These are phyloP conservation scores for Chrysanthemum makinoi DNA, from an alignment of 129 eudicot species.

Conservation along the genomic window DNA sequence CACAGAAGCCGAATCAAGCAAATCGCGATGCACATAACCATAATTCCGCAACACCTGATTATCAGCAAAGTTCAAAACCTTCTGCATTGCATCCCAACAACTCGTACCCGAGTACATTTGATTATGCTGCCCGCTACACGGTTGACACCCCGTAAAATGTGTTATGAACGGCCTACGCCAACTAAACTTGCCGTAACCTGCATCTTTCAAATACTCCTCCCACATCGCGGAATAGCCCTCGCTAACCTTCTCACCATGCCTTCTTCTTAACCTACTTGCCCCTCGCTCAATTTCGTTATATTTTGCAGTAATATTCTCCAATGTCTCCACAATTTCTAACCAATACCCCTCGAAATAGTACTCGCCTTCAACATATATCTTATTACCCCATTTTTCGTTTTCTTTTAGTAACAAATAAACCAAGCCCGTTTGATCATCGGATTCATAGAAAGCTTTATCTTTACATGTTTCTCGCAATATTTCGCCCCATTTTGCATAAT, in stretches of 20 bases:
- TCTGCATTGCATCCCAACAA: conserved; percentile 67
- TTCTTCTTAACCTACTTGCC: conserved; percentile 51
- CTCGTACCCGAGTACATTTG: conserved; percentile 52
- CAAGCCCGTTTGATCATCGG: conserved; percentile 83
- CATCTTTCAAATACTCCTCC: conserved; percentile 57
- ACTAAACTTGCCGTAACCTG: conserved; percentile 49
- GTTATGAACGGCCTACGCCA: conserved; percentile 83
- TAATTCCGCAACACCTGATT: conserved; percentile 81
- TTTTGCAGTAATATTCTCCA: conserved; percentile 42
- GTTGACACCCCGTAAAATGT: conserved; percentile 91
- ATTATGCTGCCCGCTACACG: conserved; percentile 80
- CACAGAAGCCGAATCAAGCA: conserved; percentile 50
- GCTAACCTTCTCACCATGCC: conserved; percentile 67
- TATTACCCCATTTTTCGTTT: conserved; percentile 64
- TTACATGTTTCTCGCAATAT: conserved; percentile 38
- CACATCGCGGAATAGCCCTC: conserved; percentile 48
- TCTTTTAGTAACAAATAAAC: conserved; percentile 61
- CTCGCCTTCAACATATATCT: conserved; percentile 65
- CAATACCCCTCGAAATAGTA: conserved; percentile 90
- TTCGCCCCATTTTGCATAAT: conserved; percentile 70
- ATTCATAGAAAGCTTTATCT: conserved; percentile 59
- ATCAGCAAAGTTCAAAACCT: conserved; percentile 73
- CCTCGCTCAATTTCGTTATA: conserved; percentile 43
- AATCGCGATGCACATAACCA: conserved; percentile 63
- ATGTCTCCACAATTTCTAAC: conserved; percentile 64